These are phyloP conservation scores for Tetrahymena malaccensis DNA, from an alignment of 73 alveolate species.

Conservation along the genomic window DNA sequence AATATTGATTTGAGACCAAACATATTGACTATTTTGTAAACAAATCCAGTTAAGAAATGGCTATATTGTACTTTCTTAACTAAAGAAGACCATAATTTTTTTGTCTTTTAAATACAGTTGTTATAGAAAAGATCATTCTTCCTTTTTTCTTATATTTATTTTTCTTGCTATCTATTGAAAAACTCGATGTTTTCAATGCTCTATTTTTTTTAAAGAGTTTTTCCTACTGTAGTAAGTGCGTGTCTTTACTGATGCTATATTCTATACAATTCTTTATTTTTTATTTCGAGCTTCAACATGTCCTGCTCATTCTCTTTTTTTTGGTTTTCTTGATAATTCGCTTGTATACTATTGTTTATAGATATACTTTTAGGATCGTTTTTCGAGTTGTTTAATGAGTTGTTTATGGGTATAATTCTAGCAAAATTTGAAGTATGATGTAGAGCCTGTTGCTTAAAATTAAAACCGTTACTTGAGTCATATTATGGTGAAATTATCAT, in stretches of 20 bases:
- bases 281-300: not conserved
- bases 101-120: not conserved
- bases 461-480: not conserved
- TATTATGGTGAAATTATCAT: not conserved
- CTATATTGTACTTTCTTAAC: not conserved
- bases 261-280: not conserved
- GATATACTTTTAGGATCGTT: not conserved
- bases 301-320: not conserved
- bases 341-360: not conserved
- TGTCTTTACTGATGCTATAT: not conserved
- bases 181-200: not conserved
- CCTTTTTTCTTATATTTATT: not conserved
- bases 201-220: not conserved
- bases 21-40: not conserved
- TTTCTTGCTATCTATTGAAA: not conserved
- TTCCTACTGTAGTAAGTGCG: not conserved
- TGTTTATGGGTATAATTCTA: not conserved
- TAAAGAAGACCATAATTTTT: not conserved
- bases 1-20: not conserved
- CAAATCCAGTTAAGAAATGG: not conserved
- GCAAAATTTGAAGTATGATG: not conserved
- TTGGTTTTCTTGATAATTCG: not conserved
- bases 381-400: not conserved
- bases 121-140: not conserved
- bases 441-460: not conserved